Percentiles rank a stretch among this genome's conserved stretches.
Evolutionary conservation across 2,329 filamentous ascomycete species (phyloP).

Genomic region (Immersiporthe knoxdaviesiana): DNA sequence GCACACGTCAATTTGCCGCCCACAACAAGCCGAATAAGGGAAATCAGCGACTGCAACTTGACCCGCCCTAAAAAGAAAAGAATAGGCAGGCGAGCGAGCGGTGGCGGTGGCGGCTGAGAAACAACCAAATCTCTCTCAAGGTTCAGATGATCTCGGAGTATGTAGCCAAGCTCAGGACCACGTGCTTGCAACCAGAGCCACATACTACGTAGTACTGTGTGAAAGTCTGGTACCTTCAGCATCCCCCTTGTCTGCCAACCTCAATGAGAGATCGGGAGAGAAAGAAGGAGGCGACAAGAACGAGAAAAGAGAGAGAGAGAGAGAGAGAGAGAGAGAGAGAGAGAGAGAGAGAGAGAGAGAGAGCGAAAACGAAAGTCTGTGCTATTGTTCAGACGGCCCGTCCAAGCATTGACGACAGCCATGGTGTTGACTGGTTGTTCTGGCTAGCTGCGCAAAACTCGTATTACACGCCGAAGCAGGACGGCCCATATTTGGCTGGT

Average conservation of each 20-base stretch:
- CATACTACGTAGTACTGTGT: neutral
- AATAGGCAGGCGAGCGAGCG: constrained; percentile 11
- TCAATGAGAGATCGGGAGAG: too few species aligned
- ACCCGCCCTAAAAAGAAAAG: constrained; percentile 4
- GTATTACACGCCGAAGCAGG: neutral
- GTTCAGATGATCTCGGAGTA: constrained; percentile 9
- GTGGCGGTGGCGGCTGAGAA: constrained; percentile 1
- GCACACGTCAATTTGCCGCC: constrained; percentile 23
- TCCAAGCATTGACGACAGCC: neutral
- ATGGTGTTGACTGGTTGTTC: neutral
- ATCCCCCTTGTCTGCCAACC: neutral
- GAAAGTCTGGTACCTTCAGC: neutral
- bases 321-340: neutral
- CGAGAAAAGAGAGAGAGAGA: too few species aligned
- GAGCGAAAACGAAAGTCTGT: neutral
- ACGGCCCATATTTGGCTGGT: neutral
- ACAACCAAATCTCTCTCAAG: constrained; percentile 1
- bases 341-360: too few species aligned
- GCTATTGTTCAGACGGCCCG: neutral
- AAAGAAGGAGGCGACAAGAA: too few species aligned
- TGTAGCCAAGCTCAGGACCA: constrained; percentile 16
- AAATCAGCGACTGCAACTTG: constrained; percentile 14
- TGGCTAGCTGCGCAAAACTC: neutral
- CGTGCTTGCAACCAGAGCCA: constrained; percentile 5
- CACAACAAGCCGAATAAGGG: neutral